Evolutionary conservation across 2,329 filamentous ascomycete genomes (phyloP).

Genomic region (Metarhizium humberi): DNA sequence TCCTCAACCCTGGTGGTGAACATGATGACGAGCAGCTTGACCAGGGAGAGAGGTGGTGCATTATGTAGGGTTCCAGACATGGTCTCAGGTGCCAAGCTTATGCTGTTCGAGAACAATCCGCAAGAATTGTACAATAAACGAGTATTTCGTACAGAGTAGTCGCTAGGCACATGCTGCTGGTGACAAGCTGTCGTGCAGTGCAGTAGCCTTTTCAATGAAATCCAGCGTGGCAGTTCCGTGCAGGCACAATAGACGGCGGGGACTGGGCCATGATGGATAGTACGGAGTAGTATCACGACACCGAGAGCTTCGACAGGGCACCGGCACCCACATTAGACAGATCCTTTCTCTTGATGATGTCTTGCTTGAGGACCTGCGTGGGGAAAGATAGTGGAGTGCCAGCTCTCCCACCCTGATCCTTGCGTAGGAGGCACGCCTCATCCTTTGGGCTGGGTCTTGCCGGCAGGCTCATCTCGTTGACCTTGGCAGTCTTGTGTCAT

Average conservation of each 20-base stretch:
- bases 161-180: neutral
- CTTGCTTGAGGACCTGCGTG: conserved; percentile 2
- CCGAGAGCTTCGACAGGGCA: neutral
- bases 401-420: neutral
- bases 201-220: neutral
- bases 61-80: neutral
- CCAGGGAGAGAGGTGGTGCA: neutral
- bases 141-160: neutral
- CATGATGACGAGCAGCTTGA: conserved; percentile 3
- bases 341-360: conserved; percentile 2
- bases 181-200: neutral
- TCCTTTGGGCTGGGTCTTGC: neutral
- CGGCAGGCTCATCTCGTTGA: neutral
- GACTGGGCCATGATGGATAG: neutral
- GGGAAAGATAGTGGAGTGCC: conserved; percentile 3
- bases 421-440: conserved; percentile 2
- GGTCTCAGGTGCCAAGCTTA: neutral
- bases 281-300: too few relatives aligned
- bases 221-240: neutral
- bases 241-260: neutral
- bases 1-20: conserved; percentile 4
- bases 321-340: neutral
- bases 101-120: neutral
- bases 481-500: neutral
- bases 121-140: neutral